These are phyloP conservation scores for Rhamnella rubrinervis DNA, from an alignment of 331 rosid species.

Conservation along the genomic window DNA sequence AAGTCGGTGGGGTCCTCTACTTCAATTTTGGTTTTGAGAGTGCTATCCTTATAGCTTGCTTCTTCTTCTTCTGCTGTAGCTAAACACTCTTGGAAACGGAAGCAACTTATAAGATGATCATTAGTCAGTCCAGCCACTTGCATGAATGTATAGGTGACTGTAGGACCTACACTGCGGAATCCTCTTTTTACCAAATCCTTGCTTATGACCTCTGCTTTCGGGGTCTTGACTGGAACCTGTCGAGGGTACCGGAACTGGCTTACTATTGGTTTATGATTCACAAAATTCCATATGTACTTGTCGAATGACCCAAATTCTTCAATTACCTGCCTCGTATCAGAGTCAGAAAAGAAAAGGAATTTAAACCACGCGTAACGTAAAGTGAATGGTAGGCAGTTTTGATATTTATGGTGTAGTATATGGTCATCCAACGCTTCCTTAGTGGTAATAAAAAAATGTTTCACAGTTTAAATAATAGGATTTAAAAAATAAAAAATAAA, in stretches of 20 bases:
- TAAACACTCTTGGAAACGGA: slow-evolving; percentile 68
- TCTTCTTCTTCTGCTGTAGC: slow-evolving; percentile 30
- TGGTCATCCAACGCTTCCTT: not conserved
- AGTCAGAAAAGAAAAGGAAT: not conserved
- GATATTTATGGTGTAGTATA: not conserved
- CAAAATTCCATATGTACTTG: slow-evolving; percentile 63
- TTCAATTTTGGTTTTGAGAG: slow-evolving; percentile 34
- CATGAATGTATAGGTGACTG: slow-evolving; percentile 66
- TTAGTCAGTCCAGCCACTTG: slow-evolving; percentile 79
- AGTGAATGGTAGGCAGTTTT: not conserved
- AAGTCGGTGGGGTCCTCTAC: slow-evolving; percentile 39
- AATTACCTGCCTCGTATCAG: slow-evolving; percentile 44
- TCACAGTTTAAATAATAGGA: too few species aligned
- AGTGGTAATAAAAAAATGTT: not conserved
- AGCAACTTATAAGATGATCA: slow-evolving; percentile 71
- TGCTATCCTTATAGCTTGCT: slow-evolving; percentile 25
- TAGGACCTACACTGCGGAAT: slow-evolving; percentile 75
- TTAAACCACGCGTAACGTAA: not conserved
- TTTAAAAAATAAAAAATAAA: not conserved
- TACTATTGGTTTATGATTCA: slow-evolving; percentile 56
- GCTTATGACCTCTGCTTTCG: slow-evolving; percentile 71
- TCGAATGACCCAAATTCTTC: slow-evolving; percentile 71
- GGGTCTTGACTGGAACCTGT: slow-evolving; percentile 70
- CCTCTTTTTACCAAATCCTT: slow-evolving; percentile 73
- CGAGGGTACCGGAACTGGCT: slow-evolving; percentile 65